Evolutionary conservation across 73 alveolate species (phyloP), one percentile per base, ranked within the genome.

Genomic region (Paramecium sexaurelia): DNA sequence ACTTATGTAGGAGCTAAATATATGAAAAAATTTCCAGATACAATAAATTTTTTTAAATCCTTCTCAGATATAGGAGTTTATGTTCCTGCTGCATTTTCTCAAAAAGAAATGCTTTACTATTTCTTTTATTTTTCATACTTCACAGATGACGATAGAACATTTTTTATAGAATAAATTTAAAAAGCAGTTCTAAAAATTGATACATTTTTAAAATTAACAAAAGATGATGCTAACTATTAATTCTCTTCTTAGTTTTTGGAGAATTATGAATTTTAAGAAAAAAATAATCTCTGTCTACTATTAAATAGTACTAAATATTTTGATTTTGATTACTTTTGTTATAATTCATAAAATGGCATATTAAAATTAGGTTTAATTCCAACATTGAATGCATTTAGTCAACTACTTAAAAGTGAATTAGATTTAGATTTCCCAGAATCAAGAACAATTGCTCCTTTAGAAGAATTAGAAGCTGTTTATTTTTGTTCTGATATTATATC

Each of bases 381-480:
- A 8, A 32, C 83, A 26, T 32, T 61, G 7, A 29, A 26, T 29
- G 43, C 45, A 13, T 61, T 61, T 45, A 61, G 43, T 32, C 20
- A 61, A 7, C 11, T 61, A 13, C 26, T 61, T 0, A 61, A 61
- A 11, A n/a, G 10, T 6, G 43, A 61, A 3, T 26, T 61, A 8
- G 83, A 26, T 1, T 10, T 61, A 26, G 83, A 61, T 29, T 61
- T 61, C 17, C 83, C 83, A 29, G 0, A 0, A 3, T 26, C 39
- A 10, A 61, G 83, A 6, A n/a, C 19, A 22, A 3, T 32, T 6
- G 27, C 83, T 26, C 83, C 83, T 10, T 10, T 26, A 29, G 83
- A 61, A 11, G 39, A 61, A 29, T 61, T 61, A 26, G 83, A 61
- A 61, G 83, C 83, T 3, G 83, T 61, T 61, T 61, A 61, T 61